Evolutionary conservation across 2,329 filamentous ascomycete genomes (phyloP).

Genomic region (Sporothrix euskadiensis): DNA sequence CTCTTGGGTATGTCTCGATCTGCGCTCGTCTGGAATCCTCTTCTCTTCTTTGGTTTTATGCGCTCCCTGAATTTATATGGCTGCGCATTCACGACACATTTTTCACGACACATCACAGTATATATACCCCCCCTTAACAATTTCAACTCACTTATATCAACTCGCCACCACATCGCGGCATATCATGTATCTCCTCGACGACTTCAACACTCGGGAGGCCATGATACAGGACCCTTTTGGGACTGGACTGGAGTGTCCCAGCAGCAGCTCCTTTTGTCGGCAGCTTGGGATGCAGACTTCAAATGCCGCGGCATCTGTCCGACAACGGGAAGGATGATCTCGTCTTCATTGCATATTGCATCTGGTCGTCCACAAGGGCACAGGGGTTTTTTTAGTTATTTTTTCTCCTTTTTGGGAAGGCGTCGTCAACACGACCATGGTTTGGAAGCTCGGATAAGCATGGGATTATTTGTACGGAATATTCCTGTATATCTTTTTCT

Average conservation of each 20-base stretch:
- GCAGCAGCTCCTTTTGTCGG: not conserved
- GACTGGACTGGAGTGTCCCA: not conserved
- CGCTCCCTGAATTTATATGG: not conserved
- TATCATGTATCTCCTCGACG: not conserved
- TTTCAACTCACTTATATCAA: conserved; percentile 7
- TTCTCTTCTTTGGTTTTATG: not conserved
- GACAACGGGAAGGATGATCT: not conserved
- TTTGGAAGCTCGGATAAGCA: not conserved
- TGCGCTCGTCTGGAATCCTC: not conserved
- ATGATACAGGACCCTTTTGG: too few species aligned
- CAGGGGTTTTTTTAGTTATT: conserved; percentile 7
- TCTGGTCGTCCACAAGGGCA: not conserved
- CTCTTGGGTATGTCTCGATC: not conserved
- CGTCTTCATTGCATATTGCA: not conserved
- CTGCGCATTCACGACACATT: conserved; percentile 11
- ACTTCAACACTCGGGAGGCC: conserved; percentile 14
- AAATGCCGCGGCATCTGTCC: not conserved
- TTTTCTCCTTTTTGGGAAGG: conserved; percentile 11
- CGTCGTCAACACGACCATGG: not conserved
- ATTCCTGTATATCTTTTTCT: not conserved
- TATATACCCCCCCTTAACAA: conserved; percentile 9
- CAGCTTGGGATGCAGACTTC: not conserved
- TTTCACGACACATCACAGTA: conserved; percentile 14
- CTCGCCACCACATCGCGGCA: not conserved
- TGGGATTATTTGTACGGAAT: not conserved